Evolutionary conservation across 2,329 filamentous ascomycete species (phyloP), one percentile per base, ranked within the genome.

Genomic region (Beauveria sp.): DNA sequence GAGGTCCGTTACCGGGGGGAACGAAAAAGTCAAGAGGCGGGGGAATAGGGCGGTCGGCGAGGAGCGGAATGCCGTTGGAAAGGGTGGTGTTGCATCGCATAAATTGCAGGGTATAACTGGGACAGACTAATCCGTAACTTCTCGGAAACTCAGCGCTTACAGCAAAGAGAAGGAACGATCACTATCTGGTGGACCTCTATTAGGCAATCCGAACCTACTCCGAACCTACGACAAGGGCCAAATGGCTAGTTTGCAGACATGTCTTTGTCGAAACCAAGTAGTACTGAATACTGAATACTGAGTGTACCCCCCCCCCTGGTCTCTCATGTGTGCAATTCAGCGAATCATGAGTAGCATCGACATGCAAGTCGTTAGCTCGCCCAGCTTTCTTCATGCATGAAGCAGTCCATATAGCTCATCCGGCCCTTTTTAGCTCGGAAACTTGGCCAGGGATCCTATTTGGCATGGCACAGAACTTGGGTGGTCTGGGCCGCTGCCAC

Each of bases 111-210:
- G 46, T 59, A 58, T 52, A 24, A 34, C 12, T 51, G 34, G 34
- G 46, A 59, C 12, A 45, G 24, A 51, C 38, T 51, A 52, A 40
- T 45, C 34, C 20, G 24, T 24, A 52, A 12, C 8, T 40, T 24
- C 12, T 52, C 57, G 57, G 57, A 45, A 43, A 42, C 34, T 49
- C 43, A n/a, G 56, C 46, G 56, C 56, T 51, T 51, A 51, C 56
- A 43, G 46, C 42, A 22, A 47, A 38, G 7, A 30, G 24, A 12
- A 43, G 16, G 9, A 12, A 58, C 28, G 20, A 26, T 26, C 16
- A 24, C 34, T 50, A 49, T 40, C 49, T 47, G 22, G 56, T 51
- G 56, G 46, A 42, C 22, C 56, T 58, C 30, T 18, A 30, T 51
- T 51, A 18, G 56, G 56, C 22, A 58, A 58, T 30, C 56, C 57